Base-by-base conservation (phyloP, 1,139 yeast genomes). In the Kodamaea sp. region DNA sequence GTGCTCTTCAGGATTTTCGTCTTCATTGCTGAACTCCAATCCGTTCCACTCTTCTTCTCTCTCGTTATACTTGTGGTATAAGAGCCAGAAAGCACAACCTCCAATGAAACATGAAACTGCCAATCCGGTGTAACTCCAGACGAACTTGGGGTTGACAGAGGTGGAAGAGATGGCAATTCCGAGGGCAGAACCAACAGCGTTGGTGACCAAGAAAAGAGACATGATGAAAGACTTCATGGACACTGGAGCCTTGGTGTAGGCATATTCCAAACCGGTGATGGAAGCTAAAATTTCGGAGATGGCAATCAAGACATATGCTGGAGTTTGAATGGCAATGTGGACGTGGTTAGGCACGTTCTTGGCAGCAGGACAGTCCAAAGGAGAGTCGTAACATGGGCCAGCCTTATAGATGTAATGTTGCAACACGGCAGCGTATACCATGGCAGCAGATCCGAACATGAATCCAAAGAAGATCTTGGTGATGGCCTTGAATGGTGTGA, bases 391-490 rank as follows among this genome's bases (percentile, higher is more conserved):
- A 73, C 95, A 87, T 39, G 94, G 92, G 15, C 88, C 88, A 6
- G 85, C 69, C 31, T 63, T 56, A 65, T 88, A 88, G 44, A 89
- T 80, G 53, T 67, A 69, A 54, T 80, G 78, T 64, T 89, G 96
- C 46, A 86, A 72, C 27, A 85, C 80, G 11, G 95, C 92, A 36
- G 95, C 94, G 54, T 83, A 80, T 22, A 80, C 75, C 81, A 85
- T 83, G 25, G 95, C 75, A 26, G 73, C 51, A 5, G 89, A 61
- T 35, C 83, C 89, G 39, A 85, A 69, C 59, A 82, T 60, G 66
- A 88, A 88, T 9, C 97, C 96, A 45, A 70, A 67, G 53, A 75
- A 70, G 47, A 89, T 88, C 59, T 86, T 79, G 41, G 88, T 73
- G 48, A 86, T 78, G 26, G 96, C 80, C 46, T 70, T 78, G 55